Evolutionary conservation across 371 early-diverging fungal genomes (phyloP), one percentile per base, ranked within the genome.

Genomic region (Mucor lusitanicus): DNA sequence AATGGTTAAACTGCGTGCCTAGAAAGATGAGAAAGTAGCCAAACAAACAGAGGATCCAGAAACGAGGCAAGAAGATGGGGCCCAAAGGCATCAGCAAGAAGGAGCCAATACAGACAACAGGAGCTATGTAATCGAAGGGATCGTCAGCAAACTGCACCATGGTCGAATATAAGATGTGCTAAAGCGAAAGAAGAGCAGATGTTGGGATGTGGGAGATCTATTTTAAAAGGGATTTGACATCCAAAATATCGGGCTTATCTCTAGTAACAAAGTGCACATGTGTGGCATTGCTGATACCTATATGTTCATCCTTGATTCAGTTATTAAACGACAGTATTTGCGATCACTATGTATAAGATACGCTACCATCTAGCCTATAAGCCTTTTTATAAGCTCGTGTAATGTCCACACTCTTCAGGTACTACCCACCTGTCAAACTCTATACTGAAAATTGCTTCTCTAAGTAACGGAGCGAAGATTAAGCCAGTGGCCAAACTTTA

Each of bases 101-200:
- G 12, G 75, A 64, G 9, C 66, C 46, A 9, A 81, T 60, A n/a
- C 78, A 73, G 15, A 75, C 67, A 23, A 71, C 9, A 17, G 81
- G 81, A 17, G 81, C 76, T 23, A 81, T 72, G 69, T 72, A 73
- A 59, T 81, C 81, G 55, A 74, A 75, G 11, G 78, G 75, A 46
- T 67, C 67, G 55, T 67, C 32, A 25, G 62, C 17, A 0, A 61
- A 61, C 37, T 66, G 33, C 44, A 67, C 25, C 61, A 61, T 67
- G 33, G 17, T 23, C 13, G 15, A 59, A 17, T 21, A 59, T 15
- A 28, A 15, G 37, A 15, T 27, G n/a, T 27, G 40, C 40, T 3
- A n/a, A 42, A 30, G 27, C 3, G 27, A 28, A 53, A 27, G 27
- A 53, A 27, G 25, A 27, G 27, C 11, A 46, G 27, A 13, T 15